A percentile compares a stretch with the other conserved stretches of the same genome.
These are phyloP conservation scores for Hygrophila difformis DNA, from an alignment of 257 asterid species.

Conservation along the genomic window DNA sequence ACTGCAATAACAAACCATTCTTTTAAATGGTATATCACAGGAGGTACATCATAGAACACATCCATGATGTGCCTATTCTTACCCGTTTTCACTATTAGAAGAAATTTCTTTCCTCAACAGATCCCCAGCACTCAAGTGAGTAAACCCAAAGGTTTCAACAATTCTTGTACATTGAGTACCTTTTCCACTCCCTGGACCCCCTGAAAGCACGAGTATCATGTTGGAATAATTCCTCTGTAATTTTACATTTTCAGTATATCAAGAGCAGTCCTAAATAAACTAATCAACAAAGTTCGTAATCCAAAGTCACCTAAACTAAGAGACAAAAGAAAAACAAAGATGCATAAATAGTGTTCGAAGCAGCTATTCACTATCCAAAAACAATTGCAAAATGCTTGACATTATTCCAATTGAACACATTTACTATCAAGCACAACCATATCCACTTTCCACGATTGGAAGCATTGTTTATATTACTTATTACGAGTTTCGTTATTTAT, in stretches of 20 bases:
- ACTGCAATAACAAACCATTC: slow-evolving; percentile 35
- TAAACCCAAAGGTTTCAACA: slow-evolving; percentile 67
- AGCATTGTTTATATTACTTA: too few species aligned
- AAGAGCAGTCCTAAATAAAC: too few species aligned
- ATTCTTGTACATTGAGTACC: slow-evolving; percentile 89
- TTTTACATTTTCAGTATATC: slow-evolving; percentile 4
- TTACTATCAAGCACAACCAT: too few species aligned
- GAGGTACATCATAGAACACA: slow-evolving; percentile 16
- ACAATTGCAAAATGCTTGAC: neutral
- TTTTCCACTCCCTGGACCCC: slow-evolving; percentile 99
- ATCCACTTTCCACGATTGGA: too few species aligned
- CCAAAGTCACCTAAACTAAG: neutral
- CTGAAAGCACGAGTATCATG: slow-evolving; percentile 31
- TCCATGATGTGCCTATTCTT: slow-evolving; percentile 15
- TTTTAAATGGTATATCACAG: slow-evolving; percentile 5
- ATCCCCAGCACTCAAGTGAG: slow-evolving; percentile 97
- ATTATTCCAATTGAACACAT: slow-evolving; percentile 3
- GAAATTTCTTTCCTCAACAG: slow-evolving; percentile 73
- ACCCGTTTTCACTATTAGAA: slow-evolving; percentile 68
- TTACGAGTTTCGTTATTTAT: too few species aligned
- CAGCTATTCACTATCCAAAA: neutral
- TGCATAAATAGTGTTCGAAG: neutral
- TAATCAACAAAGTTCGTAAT: neutral
- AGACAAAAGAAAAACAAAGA: neutral
- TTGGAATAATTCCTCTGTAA: slow-evolving; percentile 13